Evolutionary conservation across 2,329 filamentous ascomycete genomes (phyloP).

Genomic region (Ophiostoma ips): DNA sequence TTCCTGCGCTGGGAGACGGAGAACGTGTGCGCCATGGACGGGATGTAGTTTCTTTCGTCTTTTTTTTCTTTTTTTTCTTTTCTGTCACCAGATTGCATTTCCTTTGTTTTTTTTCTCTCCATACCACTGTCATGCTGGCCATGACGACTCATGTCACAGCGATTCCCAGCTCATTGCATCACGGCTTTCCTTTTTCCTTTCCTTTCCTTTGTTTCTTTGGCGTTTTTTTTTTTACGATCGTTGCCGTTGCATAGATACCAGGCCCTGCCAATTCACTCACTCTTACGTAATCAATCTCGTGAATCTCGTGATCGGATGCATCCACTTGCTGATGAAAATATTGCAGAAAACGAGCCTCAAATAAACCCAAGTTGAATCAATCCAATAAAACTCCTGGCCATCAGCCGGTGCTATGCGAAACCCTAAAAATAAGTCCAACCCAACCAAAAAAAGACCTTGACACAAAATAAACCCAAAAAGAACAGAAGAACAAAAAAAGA

Average conservation of each 20-base stretch:
- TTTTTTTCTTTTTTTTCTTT: not conserved
- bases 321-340: no score
- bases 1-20: constrained; percentile 45
- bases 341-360: no score
- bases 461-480: not conserved
- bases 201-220: not conserved
- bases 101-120: not conserved
- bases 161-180: no score
- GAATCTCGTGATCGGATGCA: not conserved
- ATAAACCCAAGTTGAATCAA: no score
- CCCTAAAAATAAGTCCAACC: no score
- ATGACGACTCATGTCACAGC: no score
- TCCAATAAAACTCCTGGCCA: no score
- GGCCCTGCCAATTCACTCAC: not conserved
- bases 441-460: not conserved
- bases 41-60: not conserved
- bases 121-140: not conserved
- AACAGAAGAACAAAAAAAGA: not conserved
- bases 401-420: no score
- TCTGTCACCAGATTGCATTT: not conserved
- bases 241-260: not conserved
- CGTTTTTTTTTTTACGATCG: not conserved
- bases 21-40: constrained; percentile 25
- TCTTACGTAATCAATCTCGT: not conserved
- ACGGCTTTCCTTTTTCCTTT: not conserved